These are phyloP conservation scores for Saccharomyces hybrid DNA, from an alignment of 1,139 yeast genomes.

Conservation along the genomic window DNA sequence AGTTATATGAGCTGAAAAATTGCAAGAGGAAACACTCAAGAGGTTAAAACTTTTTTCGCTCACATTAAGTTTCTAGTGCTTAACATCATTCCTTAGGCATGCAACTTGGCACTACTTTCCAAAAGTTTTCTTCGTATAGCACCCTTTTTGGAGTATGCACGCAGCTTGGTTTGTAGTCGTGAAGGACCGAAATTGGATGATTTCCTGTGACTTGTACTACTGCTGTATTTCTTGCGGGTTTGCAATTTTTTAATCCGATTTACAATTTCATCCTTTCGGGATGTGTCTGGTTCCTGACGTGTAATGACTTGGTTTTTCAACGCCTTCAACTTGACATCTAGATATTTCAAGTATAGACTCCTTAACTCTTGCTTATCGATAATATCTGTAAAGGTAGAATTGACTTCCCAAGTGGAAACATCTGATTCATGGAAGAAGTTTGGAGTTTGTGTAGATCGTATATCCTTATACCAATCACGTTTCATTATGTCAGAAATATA, in stretches of 20 bases:
- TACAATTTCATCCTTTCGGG: constrained; percentile 7
- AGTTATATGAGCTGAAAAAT: neutral
- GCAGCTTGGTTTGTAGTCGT: constrained; percentile 26
- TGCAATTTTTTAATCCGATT: constrained; percentile 3
- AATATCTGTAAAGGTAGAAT: constrained; percentile 11
- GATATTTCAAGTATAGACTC: constrained; percentile 14
- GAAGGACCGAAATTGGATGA: constrained; percentile 16
- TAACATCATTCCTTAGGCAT: neutral
- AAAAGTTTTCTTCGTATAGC: neutral
- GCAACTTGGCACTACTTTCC: neutral
- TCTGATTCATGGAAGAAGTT: constrained; percentile 20
- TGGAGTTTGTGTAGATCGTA: constrained; percentile 23
- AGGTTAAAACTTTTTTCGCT: neutral
- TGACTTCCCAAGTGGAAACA: constrained; percentile 24
- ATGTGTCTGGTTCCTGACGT: constrained; percentile 6
- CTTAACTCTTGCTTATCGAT: constrained; percentile 9
- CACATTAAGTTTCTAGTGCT: neutral
- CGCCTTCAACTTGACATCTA: constrained; percentile 20
- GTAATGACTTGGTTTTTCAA: constrained; percentile 14
- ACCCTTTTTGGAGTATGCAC: constrained; percentile 34
- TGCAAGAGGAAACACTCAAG: neutral
- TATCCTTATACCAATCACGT: constrained; percentile 13
- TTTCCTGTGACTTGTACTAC: neutral
- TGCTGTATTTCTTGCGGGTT: neutral
- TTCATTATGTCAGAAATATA: constrained; percentile 13